Base-by-base conservation (phyloP, 2,329 filamentous ascomycete species). In the Chrysosporium queenslandicum region DNA sequence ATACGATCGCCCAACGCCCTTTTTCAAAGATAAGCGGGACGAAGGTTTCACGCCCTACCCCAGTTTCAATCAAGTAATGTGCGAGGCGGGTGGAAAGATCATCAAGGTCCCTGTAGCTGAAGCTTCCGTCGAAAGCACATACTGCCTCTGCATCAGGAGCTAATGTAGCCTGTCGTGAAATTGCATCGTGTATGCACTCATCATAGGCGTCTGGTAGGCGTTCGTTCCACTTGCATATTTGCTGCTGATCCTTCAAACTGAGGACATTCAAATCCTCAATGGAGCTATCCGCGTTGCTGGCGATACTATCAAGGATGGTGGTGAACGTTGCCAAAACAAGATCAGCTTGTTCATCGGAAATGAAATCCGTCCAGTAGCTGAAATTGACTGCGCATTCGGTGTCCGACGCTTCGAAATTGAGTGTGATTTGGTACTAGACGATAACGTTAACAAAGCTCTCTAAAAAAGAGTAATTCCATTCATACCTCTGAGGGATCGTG, bases 21-120 rank as follows among this genome's bases (percentile, higher is more conserved):
- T 72, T 72, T 34, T 72, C 69, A 39, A 72, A 71, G 45, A 64
- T 69, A 3, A 71, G 34, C 2, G 67, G 66, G 29, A 72, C 65
- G 45, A 68, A 65, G 1, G 60, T 60, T 27, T 69, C 65, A 0
- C 71, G 61, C 11, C 65, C 63, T 29, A 75, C 62, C 18, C 39
- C 39, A 14, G 25, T 12, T 23, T 23, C 39, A 9, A 43, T 18
- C 12, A 59, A 46, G 20, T 39, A 30, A 11, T 18, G 29, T 5
- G 55, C 53, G 16, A 56, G 46, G 8, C 34, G 43, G 9, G 53
- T 54, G 12, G 64, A 63, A n/a, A 61, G 52, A 14, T 50, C 41
- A 37, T 60, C 57, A 21, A 41, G 20, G 12, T 55, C 34, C 27
- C 14, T 49, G 32, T 53, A 59, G 21, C 48, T 55, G 21, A 57